These are phyloP conservation scores for Quercus cerris DNA, from an alignment of 306 rosid species.

Conservation along the genomic window DNA sequence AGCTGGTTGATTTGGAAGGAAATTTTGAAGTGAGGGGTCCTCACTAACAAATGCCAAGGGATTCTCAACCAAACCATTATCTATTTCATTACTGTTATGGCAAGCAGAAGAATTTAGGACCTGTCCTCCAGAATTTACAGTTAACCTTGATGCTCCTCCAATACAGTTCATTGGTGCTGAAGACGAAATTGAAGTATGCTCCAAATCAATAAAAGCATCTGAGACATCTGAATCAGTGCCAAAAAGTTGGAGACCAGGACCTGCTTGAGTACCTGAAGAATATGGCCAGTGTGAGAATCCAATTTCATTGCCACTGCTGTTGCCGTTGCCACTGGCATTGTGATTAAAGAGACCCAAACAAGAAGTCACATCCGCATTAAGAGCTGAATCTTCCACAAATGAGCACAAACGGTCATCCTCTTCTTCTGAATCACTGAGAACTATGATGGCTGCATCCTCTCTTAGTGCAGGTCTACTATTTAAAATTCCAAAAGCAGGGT, in stretches of 20 bases:
- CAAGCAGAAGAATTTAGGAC: conserved; percentile 49
- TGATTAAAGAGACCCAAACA: conserved; percentile 62
- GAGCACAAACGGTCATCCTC: conserved; percentile 60
- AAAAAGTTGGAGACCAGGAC: conserved; percentile 77
- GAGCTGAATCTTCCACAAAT: conserved; percentile 59
- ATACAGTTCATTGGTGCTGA: conserved; percentile 69
- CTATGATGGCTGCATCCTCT: conserved; percentile 68
- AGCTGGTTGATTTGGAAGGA: conserved; percentile 85
- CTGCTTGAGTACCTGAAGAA: conserved; percentile 67
- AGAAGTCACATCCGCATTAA: conserved; percentile 47
- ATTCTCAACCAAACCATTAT: conserved; percentile 81
- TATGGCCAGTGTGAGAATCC: conserved; percentile 64
- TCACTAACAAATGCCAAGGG: conserved; percentile 76
- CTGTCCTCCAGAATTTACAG: conserved; percentile 52
- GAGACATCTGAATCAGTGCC: conserved; percentile 71
- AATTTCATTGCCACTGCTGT: conserved; percentile 61
- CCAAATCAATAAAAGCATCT: conserved; percentile 63
- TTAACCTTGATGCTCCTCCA: conserved; percentile 50
- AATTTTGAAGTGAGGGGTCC: conserved; percentile 90
- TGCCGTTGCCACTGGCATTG: conserved; percentile 33
- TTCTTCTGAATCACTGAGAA: conserved; percentile 93
- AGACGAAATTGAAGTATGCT: conserved; percentile 56
- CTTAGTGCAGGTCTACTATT: conserved; percentile 43
- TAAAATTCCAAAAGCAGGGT: conserved; percentile 60
- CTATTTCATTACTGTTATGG: conserved; percentile 57